Conservation (phyloP, 805 yeast species). For the Jamesozyma spencerorum region DNA sequence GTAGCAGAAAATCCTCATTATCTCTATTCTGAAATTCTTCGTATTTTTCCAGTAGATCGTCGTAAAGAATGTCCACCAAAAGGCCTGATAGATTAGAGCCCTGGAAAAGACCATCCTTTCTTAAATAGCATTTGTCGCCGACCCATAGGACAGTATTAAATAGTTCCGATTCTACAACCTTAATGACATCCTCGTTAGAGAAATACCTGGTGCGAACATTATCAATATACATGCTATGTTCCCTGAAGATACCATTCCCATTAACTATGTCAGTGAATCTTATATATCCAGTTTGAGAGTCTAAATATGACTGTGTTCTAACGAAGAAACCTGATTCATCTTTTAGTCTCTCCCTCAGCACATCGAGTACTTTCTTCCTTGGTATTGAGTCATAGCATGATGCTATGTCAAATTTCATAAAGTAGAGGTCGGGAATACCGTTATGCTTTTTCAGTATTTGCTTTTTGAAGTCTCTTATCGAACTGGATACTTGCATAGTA, state of each 20-base stretch:
- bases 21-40: conserved; percentile 22
- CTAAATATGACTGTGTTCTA: conserved; percentile 16
- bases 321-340: conserved; percentile 24
- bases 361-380: conserved; percentile 32
- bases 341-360: conserved; percentile 20
- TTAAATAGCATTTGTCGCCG: conserved; percentile 31
- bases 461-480: conserved; percentile 33
- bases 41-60: conserved; percentile 40
- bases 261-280: conserved; percentile 15
- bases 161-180: conserved; percentile 44
- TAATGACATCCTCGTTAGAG: conserved; percentile 36
- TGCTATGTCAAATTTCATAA: conserved; percentile 65
- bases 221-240: conserved; percentile 24
- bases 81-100: conserved; percentile 72
- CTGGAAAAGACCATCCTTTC: conserved; percentile 71
- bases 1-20: conserved; percentile 30
- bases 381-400: conserved; percentile 72
- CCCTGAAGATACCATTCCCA: conserved; percentile 7
- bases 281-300: conserved; percentile 12
- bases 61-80: conserved; percentile 67
- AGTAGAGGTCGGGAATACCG: conserved; percentile 34
- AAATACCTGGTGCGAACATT: conserved; percentile 31
- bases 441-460: conserved; percentile 12
- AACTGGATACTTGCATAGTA: conserved; percentile 36
- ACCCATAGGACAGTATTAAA: conserved; percentile 39